Conservation (phyloP, 768 basidiomycete genomes). For the Phlebiopsis flavidoalba region DNA sequence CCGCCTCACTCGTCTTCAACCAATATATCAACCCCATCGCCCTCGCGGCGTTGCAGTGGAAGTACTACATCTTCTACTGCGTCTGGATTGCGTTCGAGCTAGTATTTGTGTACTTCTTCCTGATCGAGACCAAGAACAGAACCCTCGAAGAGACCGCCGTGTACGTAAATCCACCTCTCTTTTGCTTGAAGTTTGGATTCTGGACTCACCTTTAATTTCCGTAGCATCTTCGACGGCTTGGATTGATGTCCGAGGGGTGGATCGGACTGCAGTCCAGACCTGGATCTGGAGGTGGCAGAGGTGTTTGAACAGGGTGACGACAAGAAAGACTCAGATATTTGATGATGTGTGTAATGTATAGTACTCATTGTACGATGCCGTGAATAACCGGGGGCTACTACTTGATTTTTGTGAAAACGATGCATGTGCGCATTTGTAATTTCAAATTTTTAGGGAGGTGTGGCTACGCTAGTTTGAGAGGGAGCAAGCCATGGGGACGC, state of each 20-base stretch:
- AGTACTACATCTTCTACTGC: slow-evolving; percentile 75
- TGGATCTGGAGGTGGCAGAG: background rate
- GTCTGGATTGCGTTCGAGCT: slow-evolving; percentile 64
- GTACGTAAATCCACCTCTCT: background rate
- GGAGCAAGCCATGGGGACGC: too few species aligned
- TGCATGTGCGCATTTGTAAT: too few species aligned
- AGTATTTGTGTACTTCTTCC: slow-evolving; percentile 59
- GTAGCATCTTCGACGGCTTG: background rate
- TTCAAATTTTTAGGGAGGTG: too few species aligned
- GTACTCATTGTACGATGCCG: too few species aligned
- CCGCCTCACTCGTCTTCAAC: slow-evolving; percentile 80
- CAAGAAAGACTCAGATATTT: background rate
- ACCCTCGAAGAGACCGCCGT: slow-evolving; percentile 76
- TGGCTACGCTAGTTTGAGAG: too few species aligned
- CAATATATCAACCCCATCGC: slow-evolving; percentile 86
- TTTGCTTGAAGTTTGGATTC: background rate
- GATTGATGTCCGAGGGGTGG: background rate
- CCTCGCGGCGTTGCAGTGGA: slow-evolving; percentile 59
- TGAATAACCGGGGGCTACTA: too few species aligned
- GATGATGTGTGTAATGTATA: background rate
- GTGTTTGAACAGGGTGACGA: background rate
- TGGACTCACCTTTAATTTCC: background rate
- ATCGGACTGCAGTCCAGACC: background rate
- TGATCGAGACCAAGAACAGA: slow-evolving; percentile 67
- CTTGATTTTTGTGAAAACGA: too few species aligned